Conservation (phyloP, 2,329 filamentous ascomycete genomes). For the Fonsecaea pedrosoi region DNA sequence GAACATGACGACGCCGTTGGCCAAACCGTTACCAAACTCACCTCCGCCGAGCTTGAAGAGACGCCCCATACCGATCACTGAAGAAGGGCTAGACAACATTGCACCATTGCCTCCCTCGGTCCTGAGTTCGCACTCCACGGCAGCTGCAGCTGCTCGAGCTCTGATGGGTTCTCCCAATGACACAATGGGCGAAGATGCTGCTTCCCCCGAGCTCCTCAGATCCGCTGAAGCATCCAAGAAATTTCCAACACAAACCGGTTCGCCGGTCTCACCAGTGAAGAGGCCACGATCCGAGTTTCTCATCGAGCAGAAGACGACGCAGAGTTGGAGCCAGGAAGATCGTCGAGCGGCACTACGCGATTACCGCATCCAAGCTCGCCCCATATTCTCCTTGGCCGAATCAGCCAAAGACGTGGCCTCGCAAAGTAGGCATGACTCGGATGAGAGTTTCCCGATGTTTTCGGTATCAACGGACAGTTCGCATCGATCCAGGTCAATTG, state of each 20-base stretch:
- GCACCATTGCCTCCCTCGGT: constrained; percentile 53
- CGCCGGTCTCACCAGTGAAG: constrained; percentile 3
- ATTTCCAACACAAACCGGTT: background rate
- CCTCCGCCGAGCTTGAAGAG: constrained; percentile 44
- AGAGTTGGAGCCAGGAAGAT: constrained; percentile 49
- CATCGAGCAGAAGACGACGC: background rate
- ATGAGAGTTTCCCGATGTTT: constrained; percentile 69
- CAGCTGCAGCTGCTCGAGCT: constrained; percentile 39
- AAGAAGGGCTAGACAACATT: constrained; percentile 48
- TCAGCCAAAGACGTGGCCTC: constrained; percentile 44
- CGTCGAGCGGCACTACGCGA: constrained; percentile 53
- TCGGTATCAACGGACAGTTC: constrained; percentile 67
- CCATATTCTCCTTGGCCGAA: constrained; percentile 57
- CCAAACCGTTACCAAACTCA: constrained; percentile 55
- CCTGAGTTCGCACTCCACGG: constrained; percentile 47
- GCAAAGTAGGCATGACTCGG: constrained; percentile 60
- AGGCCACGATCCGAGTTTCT: background rate
- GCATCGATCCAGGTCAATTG: constrained; percentile 59
- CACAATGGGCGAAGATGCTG: constrained; percentile 32
- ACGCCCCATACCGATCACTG: constrained; percentile 43
- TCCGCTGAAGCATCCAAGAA: constrained; percentile 14
- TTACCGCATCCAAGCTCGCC: constrained; percentile 59
- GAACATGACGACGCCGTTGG: constrained; percentile 63
- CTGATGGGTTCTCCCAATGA: constrained; percentile 28
- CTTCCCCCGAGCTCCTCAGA: constrained; percentile 28